These are phyloP conservation scores for Cymbidium sinense DNA, from an alignment of 106 monocot species.

Conservation along the genomic window DNA sequence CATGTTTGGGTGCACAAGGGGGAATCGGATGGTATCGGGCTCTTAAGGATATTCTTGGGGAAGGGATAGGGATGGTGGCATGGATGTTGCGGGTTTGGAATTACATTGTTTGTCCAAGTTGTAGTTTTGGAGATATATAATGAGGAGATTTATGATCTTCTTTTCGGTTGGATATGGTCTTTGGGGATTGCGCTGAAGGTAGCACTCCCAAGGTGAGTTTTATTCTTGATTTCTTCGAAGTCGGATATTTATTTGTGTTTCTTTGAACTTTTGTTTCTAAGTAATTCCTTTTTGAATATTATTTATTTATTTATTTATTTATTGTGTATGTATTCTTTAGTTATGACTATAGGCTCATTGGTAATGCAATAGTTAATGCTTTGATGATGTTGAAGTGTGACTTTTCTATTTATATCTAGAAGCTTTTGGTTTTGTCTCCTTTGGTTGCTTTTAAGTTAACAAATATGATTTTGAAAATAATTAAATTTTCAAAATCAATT, in stretches of 20 bases:
- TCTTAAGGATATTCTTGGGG: slow-evolving; percentile 64
- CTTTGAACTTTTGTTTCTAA: not conserved
- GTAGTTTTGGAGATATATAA: slow-evolving; percentile 94
- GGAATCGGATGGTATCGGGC: slow-evolving; percentile 89
- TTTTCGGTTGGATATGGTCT: slow-evolving; percentile 22
- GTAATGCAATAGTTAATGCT: not conserved
- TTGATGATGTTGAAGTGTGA: too few relatives aligned
- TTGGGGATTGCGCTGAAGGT: slow-evolving; percentile 33
- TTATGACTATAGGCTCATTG: not conserved
- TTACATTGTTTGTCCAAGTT: slow-evolving; percentile 66
- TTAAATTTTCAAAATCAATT: too few relatives aligned
- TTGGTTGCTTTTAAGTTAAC: too few relatives aligned
- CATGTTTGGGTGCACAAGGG: slow-evolving; percentile 75
- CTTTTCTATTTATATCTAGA: too few relatives aligned
- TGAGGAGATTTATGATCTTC: slow-evolving; percentile 96
- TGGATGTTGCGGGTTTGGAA: slow-evolving; percentile 40
- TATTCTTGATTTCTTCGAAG: not conserved
- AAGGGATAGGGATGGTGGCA: slow-evolving; percentile 14
- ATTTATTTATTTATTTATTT: too few relatives aligned
- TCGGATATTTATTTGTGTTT: not conserved
- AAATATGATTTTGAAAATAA: too few relatives aligned
- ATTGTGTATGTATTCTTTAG: not conserved
- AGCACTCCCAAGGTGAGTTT: slow-evolving; percentile 62
- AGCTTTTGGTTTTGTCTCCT: too few relatives aligned
- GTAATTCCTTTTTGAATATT: not conserved